Evolutionary conservation across 2,329 filamentous ascomycete genomes (phyloP).

Genomic region (Corinectria fuckeliana): DNA sequence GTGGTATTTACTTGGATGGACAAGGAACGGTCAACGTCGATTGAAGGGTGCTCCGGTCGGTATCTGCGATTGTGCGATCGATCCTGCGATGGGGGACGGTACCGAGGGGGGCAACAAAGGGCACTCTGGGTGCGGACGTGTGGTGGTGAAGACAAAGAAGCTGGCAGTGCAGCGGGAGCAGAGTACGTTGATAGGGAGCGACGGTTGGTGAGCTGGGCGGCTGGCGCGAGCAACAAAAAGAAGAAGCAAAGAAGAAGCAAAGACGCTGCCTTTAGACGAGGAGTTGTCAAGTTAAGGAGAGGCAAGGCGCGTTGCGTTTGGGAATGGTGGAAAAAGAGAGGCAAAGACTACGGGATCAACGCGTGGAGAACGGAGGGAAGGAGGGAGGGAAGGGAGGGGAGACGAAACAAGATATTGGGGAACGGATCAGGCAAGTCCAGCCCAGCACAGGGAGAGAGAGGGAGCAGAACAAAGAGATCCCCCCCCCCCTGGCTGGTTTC

Average conservation of each 20-base stretch:
- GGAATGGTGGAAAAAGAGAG: slow-evolving; percentile 15
- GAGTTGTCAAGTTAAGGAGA: slow-evolving; percentile 28
- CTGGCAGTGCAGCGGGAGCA: slow-evolving; percentile 24
- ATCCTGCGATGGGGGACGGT: slow-evolving; percentile 39
- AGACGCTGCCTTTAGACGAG: slow-evolving; percentile 33
- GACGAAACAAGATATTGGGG: slow-evolving; percentile 39
- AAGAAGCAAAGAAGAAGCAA: slow-evolving; percentile 30
- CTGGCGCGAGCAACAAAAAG: slow-evolving; percentile 28
- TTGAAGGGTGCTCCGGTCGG: slow-evolving; percentile 30
- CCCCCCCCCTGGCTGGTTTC: not conserved
- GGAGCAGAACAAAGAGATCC: not conserved
- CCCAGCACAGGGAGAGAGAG: not conserved
- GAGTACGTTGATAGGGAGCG: slow-evolving; percentile 31
- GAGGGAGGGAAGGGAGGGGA: too few species aligned
- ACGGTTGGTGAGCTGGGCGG: slow-evolving; percentile 25
- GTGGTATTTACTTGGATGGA: slow-evolving; percentile 16
- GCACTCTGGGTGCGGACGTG: slow-evolving; percentile 14
- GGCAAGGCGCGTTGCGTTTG: too few species aligned
- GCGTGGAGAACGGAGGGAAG: slow-evolving; percentile 23
- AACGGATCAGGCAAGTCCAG: not conserved
- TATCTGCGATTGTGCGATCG: slow-evolving; percentile 33
- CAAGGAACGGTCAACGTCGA: slow-evolving; percentile 42
- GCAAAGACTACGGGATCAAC: slow-evolving; percentile 18
- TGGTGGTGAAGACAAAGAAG: slow-evolving; percentile 19
- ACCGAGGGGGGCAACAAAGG: slow-evolving; percentile 22